Evolutionary conservation across 257 asterid species (phyloP).

Genomic region (Anisodus tanguticus): DNA sequence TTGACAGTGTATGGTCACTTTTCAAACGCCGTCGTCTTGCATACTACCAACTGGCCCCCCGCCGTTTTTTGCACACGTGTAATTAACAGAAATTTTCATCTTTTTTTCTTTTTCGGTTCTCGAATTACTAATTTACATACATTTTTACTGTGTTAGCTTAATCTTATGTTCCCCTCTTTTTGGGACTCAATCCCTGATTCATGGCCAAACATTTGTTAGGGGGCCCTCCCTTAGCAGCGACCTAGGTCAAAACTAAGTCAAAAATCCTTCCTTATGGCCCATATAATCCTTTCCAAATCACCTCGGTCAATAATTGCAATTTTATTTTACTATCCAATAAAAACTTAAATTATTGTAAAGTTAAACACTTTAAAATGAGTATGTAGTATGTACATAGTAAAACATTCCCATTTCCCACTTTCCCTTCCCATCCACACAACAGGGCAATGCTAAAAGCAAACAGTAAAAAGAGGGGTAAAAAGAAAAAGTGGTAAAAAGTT

Average conservation of each 20-base stretch:
- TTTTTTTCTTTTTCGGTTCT: background rate
- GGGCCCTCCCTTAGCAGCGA: conserved; percentile 44
- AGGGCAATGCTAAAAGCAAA: background rate
- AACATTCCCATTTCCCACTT: background rate
- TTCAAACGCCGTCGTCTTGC: conserved; percentile 6
- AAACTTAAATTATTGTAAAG: background rate
- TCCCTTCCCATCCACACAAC: background rate
- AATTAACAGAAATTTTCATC: background rate
- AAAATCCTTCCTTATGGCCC: conserved; percentile 33
- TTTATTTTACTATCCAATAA: background rate
- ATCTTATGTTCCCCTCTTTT: conserved; percentile 10
- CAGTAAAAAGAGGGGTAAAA: conserved; percentile 7
- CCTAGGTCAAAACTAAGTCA: conserved; percentile 59
- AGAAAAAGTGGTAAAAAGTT: background rate
- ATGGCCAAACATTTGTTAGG: conserved; percentile 44
- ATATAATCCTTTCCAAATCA: conserved; percentile 31
- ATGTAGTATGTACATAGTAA: background rate
- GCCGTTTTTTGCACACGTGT: conserved; percentile 2
- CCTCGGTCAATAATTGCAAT: background rate
- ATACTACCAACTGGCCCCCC: background rate
- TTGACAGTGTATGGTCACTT: conserved; percentile 40
- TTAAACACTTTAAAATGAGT: background rate
- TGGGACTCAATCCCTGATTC: conserved; percentile 37
- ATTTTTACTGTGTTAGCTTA: conserved; percentile 17
- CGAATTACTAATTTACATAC: background rate